Percentiles rank a stretch among this genome's conserved stretches.
phyloP scores from a whole-genome alignment of 2,329 filamentous ascomycete species.

The Colletotrichum sp. region DNA sequence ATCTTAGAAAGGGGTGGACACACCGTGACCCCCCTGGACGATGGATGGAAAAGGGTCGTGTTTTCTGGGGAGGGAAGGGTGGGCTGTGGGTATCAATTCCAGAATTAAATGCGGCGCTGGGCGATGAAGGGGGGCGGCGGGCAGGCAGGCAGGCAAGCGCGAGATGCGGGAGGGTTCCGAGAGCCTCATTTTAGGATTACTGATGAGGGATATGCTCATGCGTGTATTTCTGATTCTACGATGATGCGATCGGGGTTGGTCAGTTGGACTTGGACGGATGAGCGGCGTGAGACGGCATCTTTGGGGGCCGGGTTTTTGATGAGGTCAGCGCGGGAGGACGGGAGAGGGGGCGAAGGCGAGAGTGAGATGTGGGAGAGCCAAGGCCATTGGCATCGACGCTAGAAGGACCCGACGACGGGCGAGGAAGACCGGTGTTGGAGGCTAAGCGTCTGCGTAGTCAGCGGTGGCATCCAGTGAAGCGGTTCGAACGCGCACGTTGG shows the following conservation, averaged over 20 bases:
- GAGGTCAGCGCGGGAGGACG: neutral
- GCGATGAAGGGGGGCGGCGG: neutral
- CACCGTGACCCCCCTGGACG: neutral
- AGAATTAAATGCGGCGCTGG: neutral
- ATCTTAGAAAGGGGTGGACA: neutral
- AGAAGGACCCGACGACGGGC: neutral
- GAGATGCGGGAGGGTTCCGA: neutral
- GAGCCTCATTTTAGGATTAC: neutral
- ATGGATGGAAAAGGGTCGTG: neutral
- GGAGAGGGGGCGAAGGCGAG: neutral
- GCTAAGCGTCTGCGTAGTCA: neutral
- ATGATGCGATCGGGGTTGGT: neutral
- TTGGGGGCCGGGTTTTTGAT: neutral
- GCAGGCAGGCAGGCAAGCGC: neutral
- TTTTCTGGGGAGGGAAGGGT: neutral
- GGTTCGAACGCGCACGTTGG: conserved; percentile 9
- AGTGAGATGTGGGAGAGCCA: neutral
- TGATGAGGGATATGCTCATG: neutral
- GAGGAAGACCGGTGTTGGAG: neutral
- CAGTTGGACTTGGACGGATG: neutral
- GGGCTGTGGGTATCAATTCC: neutral
- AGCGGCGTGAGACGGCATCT: neutral
- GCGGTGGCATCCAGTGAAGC: neutral
- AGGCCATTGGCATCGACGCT: neutral
- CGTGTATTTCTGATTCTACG: neutral